Percentiles rank a stretch among this genome's conserved stretches.
Evolutionary conservation across 345 rosid genomes (phyloP).

Genomic region (Limnanthes douglasii): DNA sequence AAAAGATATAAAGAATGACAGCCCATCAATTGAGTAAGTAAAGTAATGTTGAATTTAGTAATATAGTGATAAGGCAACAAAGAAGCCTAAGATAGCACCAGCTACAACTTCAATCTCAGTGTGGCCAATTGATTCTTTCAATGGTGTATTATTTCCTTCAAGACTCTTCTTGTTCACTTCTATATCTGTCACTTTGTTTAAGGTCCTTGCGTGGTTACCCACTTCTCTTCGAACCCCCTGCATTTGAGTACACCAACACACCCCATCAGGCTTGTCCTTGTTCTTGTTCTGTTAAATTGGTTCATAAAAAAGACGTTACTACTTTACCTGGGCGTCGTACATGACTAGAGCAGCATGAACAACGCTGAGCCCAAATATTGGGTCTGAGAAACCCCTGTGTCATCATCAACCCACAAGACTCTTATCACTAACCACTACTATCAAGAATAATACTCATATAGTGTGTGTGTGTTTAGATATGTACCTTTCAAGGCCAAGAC

Average conservation of each 20-base stretch:
- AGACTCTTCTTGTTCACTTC: constrained; percentile 13
- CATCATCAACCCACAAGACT: too few relatives aligned
- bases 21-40: too few relatives aligned
- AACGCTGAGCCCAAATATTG: constrained; percentile 55
- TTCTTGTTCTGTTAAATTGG: too few relatives aligned
- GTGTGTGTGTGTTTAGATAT: background rate
- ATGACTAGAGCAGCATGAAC: constrained; percentile 80
- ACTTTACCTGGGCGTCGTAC: constrained; percentile 80
- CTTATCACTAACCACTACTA: too few relatives aligned
- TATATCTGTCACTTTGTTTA: constrained; percentile 27
- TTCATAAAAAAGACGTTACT: too few relatives aligned
- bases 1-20: too few relatives aligned
- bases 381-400: constrained; percentile 76
- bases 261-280: too few relatives aligned
- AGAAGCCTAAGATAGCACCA: constrained; percentile 61
- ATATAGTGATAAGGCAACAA: constrained; percentile 37
- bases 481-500: constrained; percentile 78
- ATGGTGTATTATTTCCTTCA: constrained; percentile 5
- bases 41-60: constrained; percentile 10
- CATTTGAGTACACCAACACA: too few relatives aligned
- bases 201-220: constrained; percentile 60
- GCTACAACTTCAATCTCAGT: constrained; percentile 75
- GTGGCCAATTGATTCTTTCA: constrained; percentile 84
- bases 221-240: constrained; percentile 95
- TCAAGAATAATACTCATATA: too few relatives aligned